Base-by-base conservation (phyloP, 192 early-diverging fungal genomes). In the Ramicandelaber brevisporus region DNA sequence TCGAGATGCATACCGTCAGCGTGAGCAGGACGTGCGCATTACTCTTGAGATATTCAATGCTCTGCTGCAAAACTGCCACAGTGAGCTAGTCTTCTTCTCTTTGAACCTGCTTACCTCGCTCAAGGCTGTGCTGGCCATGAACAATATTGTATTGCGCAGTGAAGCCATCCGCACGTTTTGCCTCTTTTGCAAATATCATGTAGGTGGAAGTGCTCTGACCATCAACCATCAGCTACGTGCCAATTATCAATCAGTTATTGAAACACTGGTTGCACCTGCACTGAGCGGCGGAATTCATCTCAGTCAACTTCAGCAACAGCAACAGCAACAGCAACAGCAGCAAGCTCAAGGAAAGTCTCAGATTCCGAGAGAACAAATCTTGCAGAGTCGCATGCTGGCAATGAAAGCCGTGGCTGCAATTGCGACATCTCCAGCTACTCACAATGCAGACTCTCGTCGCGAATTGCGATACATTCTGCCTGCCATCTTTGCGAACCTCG, bases 41-140 rank as follows among this genome's bases (percentile, higher is more conserved):
- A 68, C 69, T 4, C 46, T 92, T 30, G 53, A 60, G 32, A 80
- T 92, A 28, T 51, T 77, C 21, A 64, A 77, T 28, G 55, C 66
- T 1, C 55, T 92, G 22, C 41, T 92, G 21, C 40, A 47, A 21
- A 44, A 62, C 9, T 85, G 82, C 48, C 63, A 63, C 20, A 43
- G 61, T 18, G 67, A 87, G 33, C 48, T 84, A 21, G 71, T 75
- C 37, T 59, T 87, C 17, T 84, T 92, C 43, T 74, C 76, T 15
- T 72, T 72, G 36, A 61, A 73, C 32, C 53, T 83, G 31, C 60
- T 92, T 6, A 65, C 61, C 22, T 55, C 79, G 18, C 50, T 79
- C n/a, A 57, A 62, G n/a, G 44, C 49, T 8, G 48, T 60, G 13
- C 38, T 78, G 8, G 46, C 53, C 12, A 55, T 52, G 10, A 48